phyloP scores from a whole-genome alignment of 2,329 filamentous ascomycete genomes.

The Colletotrichum scovillei region DNA sequence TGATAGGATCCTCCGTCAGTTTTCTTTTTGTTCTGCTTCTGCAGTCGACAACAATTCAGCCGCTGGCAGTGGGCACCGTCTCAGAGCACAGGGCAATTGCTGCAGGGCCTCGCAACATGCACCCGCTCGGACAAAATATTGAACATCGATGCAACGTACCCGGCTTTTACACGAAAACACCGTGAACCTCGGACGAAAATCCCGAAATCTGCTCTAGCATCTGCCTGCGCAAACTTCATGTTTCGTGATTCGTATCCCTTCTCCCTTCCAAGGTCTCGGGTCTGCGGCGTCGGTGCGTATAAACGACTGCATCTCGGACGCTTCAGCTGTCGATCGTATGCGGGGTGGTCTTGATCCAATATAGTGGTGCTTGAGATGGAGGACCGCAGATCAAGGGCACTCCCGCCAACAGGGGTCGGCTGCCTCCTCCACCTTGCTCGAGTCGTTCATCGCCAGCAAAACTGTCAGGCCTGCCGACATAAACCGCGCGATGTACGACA shows the following conservation, averaged over 20 bases:
- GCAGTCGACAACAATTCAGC: background rate
- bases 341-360: background rate
- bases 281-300: background rate
- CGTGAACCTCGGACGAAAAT: conserved; percentile 1
- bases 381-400: conserved; percentile 3
- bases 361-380: background rate
- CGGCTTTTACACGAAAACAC: background rate
- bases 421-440: background rate
- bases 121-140: background rate
- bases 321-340: background rate
- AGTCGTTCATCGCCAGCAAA: background rate
- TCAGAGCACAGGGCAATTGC: background rate
- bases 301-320: background rate
- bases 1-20: background rate
- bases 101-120: background rate
- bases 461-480: conserved; percentile 11
- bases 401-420: conserved; percentile 1
- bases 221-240: background rate
- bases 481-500: background rate
- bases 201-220: background rate
- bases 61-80: background rate
- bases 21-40: background rate
- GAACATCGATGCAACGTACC: conserved; percentile 9
- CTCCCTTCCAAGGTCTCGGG: background rate
- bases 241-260: background rate